Conservation (phyloP, 179 eudicot genomes). For the Corrigiola litoralis region DNA sequence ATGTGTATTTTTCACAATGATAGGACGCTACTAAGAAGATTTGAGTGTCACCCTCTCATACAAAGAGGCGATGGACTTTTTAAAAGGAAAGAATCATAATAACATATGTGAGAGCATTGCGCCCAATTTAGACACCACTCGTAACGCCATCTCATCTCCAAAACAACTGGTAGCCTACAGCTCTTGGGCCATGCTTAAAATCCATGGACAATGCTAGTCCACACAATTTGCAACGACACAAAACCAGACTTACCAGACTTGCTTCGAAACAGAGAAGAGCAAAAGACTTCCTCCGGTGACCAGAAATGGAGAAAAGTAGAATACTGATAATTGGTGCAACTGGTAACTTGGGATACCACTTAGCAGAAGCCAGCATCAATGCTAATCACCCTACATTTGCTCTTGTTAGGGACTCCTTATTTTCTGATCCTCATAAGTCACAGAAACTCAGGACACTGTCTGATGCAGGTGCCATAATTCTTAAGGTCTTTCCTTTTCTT, state of each 20-base stretch:
- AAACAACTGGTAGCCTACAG: no score
- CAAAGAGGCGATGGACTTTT: no score
- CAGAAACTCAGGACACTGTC: constrained; percentile 45
- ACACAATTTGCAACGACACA: no score
- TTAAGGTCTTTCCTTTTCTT: constrained; percentile 33
- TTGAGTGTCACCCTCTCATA: no score
- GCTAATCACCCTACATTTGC: constrained; percentile 68
- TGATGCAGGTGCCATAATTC: constrained; percentile 43
- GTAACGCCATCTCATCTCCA: no score
- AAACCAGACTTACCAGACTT: not conserved
- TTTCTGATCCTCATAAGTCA: constrained; percentile 45
- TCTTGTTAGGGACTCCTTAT: constrained; percentile 55
- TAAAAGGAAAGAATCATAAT: no score
- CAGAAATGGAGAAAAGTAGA: constrained; percentile 45
- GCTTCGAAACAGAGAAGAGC: not conserved
- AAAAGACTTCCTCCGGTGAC: not conserved
- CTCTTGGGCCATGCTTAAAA: no score
- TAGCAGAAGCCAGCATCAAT: constrained; percentile 58
- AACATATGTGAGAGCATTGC: no score
- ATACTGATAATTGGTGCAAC: constrained; percentile 76
- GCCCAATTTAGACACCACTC: no score
- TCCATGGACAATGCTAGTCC: no score
- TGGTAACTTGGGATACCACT: constrained; percentile 57
- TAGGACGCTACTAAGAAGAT: no score
- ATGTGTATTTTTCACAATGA: no score